Base-by-base conservation (phyloP, 306 rosid genomes). In the Hippophae gyantsensis region DNA sequence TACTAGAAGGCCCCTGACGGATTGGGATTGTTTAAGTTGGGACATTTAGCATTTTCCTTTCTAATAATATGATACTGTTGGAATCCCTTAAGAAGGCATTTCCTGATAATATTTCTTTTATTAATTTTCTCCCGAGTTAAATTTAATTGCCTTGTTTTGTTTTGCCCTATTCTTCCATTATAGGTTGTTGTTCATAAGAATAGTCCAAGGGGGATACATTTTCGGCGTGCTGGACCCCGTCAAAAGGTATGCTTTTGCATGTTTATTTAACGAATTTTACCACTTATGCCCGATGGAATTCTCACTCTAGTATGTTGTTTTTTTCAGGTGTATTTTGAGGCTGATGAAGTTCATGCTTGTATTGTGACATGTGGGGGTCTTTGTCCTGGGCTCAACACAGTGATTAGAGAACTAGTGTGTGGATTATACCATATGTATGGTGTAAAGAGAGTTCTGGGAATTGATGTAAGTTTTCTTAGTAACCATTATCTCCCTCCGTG, bases 321-420 rank as follows among this genome's bases (percentile, higher is more conserved):
- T 57, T 6, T 71, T 69, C 73, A 88, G 99, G 84, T 86, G 74
- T 88, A 82, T 46, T 92, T 92, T 46, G 77, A 88, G 26, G 25
- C 95, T 7, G 99, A 92, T 48, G 97, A 88, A 54, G 96, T 92
- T 80, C 77, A 67, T 56, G 99, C 94, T 50, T 93, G 94, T 60
- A 92, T 88, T 53, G 99, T 92, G 54, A 92, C 97, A 6, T 92
- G 97, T 42, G 99, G 99, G 43, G 99, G 99, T 72, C 93, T 92
- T 10, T 92, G 99, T 62, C 97, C 99, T 49, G 99, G 99, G 3
- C 97, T 92, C 79, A 92, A 92, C 85, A 92, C 97, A 1, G 97
- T 92, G 59, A 86, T 86, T n/a, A 86, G 99, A 64, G 99, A 92
- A 61, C 66, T 92, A 13, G 99, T 88, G 1, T 92, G 97, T 64